phyloP scores from a whole-genome alignment of 176 grass and related monocot genomes.

The Cenchrus purpureus region DNA sequence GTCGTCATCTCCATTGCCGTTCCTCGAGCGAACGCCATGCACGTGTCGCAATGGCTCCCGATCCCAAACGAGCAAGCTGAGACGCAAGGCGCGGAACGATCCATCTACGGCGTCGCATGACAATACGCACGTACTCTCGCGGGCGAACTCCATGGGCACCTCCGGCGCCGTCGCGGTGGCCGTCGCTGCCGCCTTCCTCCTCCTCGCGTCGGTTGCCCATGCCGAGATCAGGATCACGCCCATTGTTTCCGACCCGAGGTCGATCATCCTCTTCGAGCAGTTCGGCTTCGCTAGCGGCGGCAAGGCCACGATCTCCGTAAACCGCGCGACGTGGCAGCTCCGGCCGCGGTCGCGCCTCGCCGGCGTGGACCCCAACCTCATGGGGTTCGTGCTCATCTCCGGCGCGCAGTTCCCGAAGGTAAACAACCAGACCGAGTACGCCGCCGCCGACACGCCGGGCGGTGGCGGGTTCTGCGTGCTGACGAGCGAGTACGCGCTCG shows the following conservation, averaged over 20 bases:
- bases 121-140: not conserved
- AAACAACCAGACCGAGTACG: constrained; percentile 54
- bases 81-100: not conserved
- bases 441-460: constrained; percentile 29
- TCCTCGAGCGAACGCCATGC: not conserved
- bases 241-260: constrained; percentile 51
- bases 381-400: constrained; percentile 74
- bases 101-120: constrained; percentile 30
- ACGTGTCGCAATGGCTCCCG: not conserved
- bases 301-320: constrained; percentile 51
- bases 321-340: constrained; percentile 41
- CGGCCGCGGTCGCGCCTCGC: constrained; percentile 4
- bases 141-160: constrained; percentile 40
- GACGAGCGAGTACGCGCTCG: constrained; percentile 51
- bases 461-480: constrained; percentile 52
- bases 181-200: not conserved
- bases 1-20: constrained; percentile 1
- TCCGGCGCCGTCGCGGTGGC: constrained; percentile 21
- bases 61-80: not conserved
- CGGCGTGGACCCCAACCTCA: constrained; percentile 42
- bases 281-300: constrained; percentile 65
- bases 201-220: constrained; percentile 5
- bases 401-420: constrained; percentile 37
- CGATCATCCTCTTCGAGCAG: constrained; percentile 71
- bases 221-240: constrained; percentile 57